Base-by-base conservation (phyloP, 2,329 filamentous ascomycete genomes). In the Ilyonectria mors-panacis region DNA sequence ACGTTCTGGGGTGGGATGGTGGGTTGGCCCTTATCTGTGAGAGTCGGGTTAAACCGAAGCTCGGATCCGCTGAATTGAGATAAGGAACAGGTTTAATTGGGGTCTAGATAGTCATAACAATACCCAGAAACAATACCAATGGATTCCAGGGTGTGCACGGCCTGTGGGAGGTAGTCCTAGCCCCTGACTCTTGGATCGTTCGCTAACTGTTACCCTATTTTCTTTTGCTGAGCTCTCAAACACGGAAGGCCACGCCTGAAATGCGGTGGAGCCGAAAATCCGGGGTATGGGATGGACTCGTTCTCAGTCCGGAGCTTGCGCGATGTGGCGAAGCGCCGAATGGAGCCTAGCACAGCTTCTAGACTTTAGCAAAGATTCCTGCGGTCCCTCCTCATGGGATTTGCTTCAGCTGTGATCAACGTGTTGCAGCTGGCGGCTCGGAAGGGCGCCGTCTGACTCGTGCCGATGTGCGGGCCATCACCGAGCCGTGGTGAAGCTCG, bases 121-220 rank as follows among this genome's bases (percentile, higher is more conserved):
- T 51, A 33, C 60, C 8, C 50, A 55, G 51, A 44, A 63, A 23
- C 37, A 37, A 59, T 54, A 53, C 39, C 47, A 53, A 30, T n/a
- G n/a, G 47, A 30, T 26, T 21, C n/a, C 44, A 33, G 48, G 48
- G 42, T 55, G 39, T 54, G 54, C 61, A 58, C 54, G 39, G 33
- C 7, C 28, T 15, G 21, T n/a, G 39, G 39, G n/a, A 42, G 28
- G 13, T 7, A 47, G 4, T 6, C 26, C 5, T 19, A 12, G 13
- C 17, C 33, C 45, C 42, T 35, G 33, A 2, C 21, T 7, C 33
- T 39, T 59, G 55, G 62, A 2, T 37, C 7, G 42, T 39, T 64
- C 62, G 62, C 55, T 54, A 10, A n/a, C 21, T 47, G 8, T 51
- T 64, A 33, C 62, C 60, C 17, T 59, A 6, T 51, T 64, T 59